These are phyloP conservation scores for Didymella lethalis DNA, from an alignment of 2,329 filamentous ascomycete species.

Conservation along the genomic window DNA sequence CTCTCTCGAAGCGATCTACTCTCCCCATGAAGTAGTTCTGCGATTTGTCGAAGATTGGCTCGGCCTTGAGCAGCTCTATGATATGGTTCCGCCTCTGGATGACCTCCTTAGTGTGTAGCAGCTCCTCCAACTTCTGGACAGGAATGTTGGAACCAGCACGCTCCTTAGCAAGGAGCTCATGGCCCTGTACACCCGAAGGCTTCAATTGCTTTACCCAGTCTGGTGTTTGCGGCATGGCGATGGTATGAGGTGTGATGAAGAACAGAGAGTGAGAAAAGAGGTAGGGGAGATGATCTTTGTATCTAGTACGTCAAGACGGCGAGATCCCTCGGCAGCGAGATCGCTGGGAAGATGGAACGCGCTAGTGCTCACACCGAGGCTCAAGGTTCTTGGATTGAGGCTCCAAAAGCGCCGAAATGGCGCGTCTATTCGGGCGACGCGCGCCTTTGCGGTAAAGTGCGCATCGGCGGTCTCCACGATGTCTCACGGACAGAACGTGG, in stretches of 20 bases:
- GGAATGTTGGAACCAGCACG: conserved; percentile 71
- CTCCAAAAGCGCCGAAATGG: conserved; percentile 14
- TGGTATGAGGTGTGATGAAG: conserved; percentile 16
- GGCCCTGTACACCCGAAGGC: conserved; percentile 72
- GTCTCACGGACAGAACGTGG: conserved; percentile 7
- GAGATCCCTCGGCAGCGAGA: conserved; percentile 37
- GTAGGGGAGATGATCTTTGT: conserved; percentile 16
- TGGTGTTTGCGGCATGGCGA: conserved; percentile 55
- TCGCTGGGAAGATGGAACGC: conserved; percentile 21
- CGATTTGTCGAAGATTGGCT: conserved; percentile 79
- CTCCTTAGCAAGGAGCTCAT: conserved; percentile 73
- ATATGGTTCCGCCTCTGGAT: conserved; percentile 68
- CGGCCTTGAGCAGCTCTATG: conserved; percentile 69
- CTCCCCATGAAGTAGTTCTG: conserved; percentile 79
- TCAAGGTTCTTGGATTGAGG: conserved; percentile 6
- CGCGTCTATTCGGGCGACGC: conserved; percentile 18
- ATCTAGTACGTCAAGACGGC: conserved; percentile 26
- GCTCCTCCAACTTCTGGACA: conserved; percentile 71
- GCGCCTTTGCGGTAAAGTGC: conserved; percentile 16
- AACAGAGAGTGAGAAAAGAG: conserved; percentile 13
- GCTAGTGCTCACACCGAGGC: conserved; percentile 38
- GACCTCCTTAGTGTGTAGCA: conserved; percentile 72
- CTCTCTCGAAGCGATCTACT: conserved; percentile 71
- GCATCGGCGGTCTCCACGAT: conserved; percentile 16
- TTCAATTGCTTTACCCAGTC: conserved; percentile 73